Conservation (phyloP, 164 flowering plant genomes). For the Vitis rotundifolia region DNA sequence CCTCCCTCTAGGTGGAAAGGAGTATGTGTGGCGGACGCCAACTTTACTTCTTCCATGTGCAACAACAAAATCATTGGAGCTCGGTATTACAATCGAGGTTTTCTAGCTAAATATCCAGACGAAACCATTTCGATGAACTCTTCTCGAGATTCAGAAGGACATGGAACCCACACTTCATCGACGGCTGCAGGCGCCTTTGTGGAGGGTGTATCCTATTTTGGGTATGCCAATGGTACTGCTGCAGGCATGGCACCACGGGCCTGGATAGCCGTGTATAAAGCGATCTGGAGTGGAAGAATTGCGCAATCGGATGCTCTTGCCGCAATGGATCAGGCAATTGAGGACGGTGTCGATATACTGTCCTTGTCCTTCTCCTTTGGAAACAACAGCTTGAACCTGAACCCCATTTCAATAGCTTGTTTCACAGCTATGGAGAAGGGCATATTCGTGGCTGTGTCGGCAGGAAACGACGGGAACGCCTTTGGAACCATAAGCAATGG, state of each 20-base stretch:
- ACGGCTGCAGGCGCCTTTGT: slow-evolving; percentile 47
- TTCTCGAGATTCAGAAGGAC: slow-evolving; percentile 39
- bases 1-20: slow-evolving; percentile 37
- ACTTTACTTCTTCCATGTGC: slow-evolving; percentile 27
- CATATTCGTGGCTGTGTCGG: slow-evolving; percentile 33
- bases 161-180: slow-evolving; percentile 55
- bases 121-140: slow-evolving; percentile 24
- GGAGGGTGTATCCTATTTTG: slow-evolving; percentile 33
- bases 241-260: slow-evolving; percentile 53
- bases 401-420: slow-evolving; percentile 39
- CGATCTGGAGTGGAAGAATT: slow-evolving; percentile 22
- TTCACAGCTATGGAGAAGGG: slow-evolving; percentile 50
- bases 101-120: slow-evolving; percentile 15
- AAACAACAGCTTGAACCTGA: slow-evolving; percentile 16
- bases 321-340: slow-evolving; percentile 60
- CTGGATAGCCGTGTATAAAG: slow-evolving; percentile 50
- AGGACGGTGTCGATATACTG: slow-evolving; percentile 50
- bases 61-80: slow-evolving; percentile 46
- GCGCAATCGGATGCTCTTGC: slow-evolving; percentile 41
- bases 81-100: slow-evolving; percentile 37
- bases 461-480: slow-evolving; percentile 25
- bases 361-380: slow-evolving; percentile 45
- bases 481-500: slow-evolving; percentile 15
- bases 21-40: slow-evolving; percentile 14
- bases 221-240: slow-evolving; percentile 46